Conservation (phyloP, 208 protist species). For the Crithidia mellificae region DNA sequence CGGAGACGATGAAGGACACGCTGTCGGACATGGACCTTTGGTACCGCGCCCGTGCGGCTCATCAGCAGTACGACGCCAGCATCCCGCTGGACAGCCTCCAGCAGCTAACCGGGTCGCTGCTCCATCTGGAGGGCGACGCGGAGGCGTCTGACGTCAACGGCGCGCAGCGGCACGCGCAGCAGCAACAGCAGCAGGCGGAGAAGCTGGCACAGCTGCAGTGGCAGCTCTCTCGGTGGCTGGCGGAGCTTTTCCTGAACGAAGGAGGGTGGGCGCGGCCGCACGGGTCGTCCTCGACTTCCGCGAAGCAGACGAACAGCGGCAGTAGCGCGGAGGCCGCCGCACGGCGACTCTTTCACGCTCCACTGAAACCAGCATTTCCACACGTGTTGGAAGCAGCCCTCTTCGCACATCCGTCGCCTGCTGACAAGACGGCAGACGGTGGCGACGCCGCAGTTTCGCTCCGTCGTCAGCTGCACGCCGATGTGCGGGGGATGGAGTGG, state of each 20-base stretch:
- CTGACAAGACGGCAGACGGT: not conserved
- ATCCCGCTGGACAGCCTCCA: conserved; percentile 13
- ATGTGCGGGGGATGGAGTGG: conserved; percentile 78
- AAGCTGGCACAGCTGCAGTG: conserved; percentile 39
- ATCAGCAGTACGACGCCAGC: conserved; percentile 30
- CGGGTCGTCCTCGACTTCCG: not conserved
- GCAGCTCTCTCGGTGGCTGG: conserved; percentile 59
- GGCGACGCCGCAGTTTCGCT: no score
- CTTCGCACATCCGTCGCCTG: not conserved
- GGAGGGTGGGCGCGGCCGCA: conserved; percentile 48
- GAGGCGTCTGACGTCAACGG: not conserved
- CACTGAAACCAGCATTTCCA: conserved; percentile 7
- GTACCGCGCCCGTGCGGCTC: conserved; percentile 29
- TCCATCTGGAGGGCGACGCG: not conserved
- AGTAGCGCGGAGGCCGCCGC: not conserved
- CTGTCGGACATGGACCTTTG: conserved; percentile 35
- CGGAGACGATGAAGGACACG: conserved; percentile 23
- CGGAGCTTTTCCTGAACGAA: conserved; percentile 79
- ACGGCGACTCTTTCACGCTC: conserved; percentile 21
- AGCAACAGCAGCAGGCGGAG: conserved; percentile 5
- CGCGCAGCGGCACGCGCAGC: conserved; percentile 6
- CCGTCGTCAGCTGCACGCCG: conserved; percentile 55
- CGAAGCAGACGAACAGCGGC: not conserved
- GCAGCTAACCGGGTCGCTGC: not conserved
- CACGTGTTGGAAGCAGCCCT: conserved; percentile 27